phyloP scores from a whole-genome alignment of 441 rosid species.

The Codiaeum variegatum region DNA sequence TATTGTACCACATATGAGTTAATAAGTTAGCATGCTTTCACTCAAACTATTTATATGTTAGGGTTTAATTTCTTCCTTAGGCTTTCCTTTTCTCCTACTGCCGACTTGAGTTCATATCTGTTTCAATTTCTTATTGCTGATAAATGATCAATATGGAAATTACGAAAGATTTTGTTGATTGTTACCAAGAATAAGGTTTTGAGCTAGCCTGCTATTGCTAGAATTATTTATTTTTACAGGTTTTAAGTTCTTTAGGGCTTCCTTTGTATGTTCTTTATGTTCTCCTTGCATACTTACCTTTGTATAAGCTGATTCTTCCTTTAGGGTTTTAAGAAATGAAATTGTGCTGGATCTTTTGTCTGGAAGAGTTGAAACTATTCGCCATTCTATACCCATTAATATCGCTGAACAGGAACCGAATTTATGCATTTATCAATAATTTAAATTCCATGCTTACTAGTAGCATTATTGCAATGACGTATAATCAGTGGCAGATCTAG shows the following conservation, averaged over 20 bases:
- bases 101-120: background rate
- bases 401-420: background rate
- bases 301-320: background rate
- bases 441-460: background rate
- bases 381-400: background rate
- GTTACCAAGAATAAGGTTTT: background rate
- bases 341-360: background rate
- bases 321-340: background rate
- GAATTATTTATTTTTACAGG: background rate
- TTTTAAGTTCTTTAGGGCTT: background rate
- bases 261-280: background rate
- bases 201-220: background rate
- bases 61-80: background rate
- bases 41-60: background rate
- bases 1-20: background rate
- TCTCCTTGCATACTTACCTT: background rate
- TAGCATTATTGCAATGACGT: background rate
- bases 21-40: background rate
- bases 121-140: background rate
- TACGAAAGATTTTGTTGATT: background rate
- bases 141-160: background rate
- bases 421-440: background rate
- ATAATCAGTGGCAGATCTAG: too few relatives aligned
- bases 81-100: background rate
- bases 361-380: background rate